phyloP scores from a whole-genome alignment of 163 green algal genomes.

The Chlorella variabilis region DNA sequence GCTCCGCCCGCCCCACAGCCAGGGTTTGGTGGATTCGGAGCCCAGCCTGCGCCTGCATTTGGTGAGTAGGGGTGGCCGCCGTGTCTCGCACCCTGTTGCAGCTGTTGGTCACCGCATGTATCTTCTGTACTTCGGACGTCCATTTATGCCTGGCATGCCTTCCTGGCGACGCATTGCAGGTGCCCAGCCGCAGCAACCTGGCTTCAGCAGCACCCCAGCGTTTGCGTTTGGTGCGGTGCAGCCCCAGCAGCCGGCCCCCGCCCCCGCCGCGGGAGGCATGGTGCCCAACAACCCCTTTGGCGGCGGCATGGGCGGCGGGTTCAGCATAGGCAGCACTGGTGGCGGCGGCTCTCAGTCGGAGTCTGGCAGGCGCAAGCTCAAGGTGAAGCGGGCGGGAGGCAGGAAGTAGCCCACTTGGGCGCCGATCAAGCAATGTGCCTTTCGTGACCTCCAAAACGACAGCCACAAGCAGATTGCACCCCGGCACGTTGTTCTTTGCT shows the following conservation, averaged over 20 bases:
- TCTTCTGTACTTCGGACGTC: no score
- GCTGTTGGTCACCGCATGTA: no score
- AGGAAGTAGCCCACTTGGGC: no score
- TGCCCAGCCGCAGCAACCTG: not conserved
- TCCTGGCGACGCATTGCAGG: not conserved
- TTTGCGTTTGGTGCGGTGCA: not conserved
- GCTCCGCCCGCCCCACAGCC: not conserved
- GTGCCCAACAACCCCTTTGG: slow-evolving; percentile 46
- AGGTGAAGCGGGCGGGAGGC: slow-evolving; percentile 43
- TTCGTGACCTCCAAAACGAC: no score
- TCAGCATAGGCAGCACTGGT: slow-evolving; percentile 37
- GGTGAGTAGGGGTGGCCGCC: no score
- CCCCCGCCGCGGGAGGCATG: not conserved
- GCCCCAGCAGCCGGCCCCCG: not conserved
- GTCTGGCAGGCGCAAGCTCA: slow-evolving; percentile 47
- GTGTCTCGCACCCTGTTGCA: no score
- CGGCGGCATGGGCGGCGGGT: slow-evolving; percentile 37
- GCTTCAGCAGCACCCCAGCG: not conserved
- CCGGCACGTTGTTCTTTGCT: no score
- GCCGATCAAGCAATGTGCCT: no score
- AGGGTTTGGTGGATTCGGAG: slow-evolving; percentile 18
- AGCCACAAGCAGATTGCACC: no score
- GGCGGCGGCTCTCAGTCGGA: slow-evolving; percentile 42
- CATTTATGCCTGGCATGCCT: no score
- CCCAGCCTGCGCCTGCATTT: slow-evolving; percentile 5